Percentiles rank a stretch among this genome's conserved stretches.
These are phyloP conservation scores for Pseudocercospora macadamiae DNA, from an alignment of 2,329 filamentous ascomycete species.

Conservation along the genomic window DNA sequence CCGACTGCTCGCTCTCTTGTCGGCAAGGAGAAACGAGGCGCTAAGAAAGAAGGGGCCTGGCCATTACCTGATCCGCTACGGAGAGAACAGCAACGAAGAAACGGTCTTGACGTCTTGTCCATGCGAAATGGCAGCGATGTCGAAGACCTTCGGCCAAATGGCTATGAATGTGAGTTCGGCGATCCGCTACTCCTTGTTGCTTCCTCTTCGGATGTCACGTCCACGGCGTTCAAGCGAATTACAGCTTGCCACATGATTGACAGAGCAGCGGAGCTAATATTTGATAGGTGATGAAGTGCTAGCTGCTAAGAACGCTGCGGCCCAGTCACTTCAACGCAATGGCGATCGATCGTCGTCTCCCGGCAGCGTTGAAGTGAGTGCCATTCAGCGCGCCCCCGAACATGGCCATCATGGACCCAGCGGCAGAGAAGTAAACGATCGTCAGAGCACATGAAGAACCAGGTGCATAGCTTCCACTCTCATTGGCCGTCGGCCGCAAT, in stretches of 20 bases:
- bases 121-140: conserved; percentile 31
- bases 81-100: conserved; percentile 35
- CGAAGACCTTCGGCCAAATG: conserved; percentile 35
- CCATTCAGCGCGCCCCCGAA: not conserved
- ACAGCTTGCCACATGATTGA: not conserved
- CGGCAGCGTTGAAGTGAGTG: not conserved
- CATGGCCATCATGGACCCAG: conserved; percentile 1
- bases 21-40: conserved; percentile 61
- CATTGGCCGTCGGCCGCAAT: not conserved
- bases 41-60: conserved; percentile 31
- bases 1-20: conserved; percentile 67
- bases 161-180: conserved; percentile 32
- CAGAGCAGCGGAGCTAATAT: not conserved
- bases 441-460: not conserved
- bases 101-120: conserved; percentile 37
- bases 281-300: conserved; percentile 11
- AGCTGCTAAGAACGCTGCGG: conserved; percentile 18
- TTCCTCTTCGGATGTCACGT: not conserved
- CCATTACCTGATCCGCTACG: conserved; percentile 35
- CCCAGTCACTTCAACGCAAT: not conserved
- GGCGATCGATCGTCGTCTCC: not conserved
- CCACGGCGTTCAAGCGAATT: not conserved
- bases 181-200: not conserved
- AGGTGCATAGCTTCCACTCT: not conserved
- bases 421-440: not conserved